These are phyloP conservation scores for Arabidopsis lyrata DNA, from an alignment of 441 rosid genomes.

Conservation along the genomic window DNA sequence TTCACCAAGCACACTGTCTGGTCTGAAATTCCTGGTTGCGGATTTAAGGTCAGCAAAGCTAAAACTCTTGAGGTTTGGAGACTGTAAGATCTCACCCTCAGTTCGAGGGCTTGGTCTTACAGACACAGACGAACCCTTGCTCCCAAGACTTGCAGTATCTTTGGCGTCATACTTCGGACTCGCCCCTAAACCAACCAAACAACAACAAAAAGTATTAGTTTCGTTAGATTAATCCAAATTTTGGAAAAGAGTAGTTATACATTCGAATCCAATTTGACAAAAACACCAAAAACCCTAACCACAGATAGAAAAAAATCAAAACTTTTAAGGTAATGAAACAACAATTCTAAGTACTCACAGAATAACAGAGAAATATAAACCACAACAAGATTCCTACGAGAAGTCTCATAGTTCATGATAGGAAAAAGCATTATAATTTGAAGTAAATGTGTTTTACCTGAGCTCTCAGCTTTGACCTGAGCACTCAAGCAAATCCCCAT, in stretches of 20 bases:
- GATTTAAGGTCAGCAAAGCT: conserved; percentile 58
- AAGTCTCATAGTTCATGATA: background rate
- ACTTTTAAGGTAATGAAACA: conserved; percentile 9
- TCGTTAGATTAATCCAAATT: background rate
- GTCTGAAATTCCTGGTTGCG: conserved; percentile 75
- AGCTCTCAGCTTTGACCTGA: conserved; percentile 88
- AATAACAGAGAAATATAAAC: conserved; percentile 2
- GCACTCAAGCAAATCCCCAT: conserved; percentile 97
- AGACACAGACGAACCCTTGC: conserved; percentile 56
- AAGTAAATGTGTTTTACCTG: conserved; percentile 32
- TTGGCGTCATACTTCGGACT: conserved; percentile 63
- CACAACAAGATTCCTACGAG: background rate
- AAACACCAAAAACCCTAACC: background rate
- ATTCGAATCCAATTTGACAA: background rate
- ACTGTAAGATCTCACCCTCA: conserved; percentile 71
- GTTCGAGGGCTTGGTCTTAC: conserved; percentile 60
- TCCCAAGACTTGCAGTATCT: conserved; percentile 55
- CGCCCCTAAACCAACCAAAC: conserved; percentile 54
- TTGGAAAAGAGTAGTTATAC: background rate
- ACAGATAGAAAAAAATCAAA: conserved; percentile 11
- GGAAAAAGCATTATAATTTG: background rate
- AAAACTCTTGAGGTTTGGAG: conserved; percentile 65
- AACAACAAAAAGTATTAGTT: background rate
- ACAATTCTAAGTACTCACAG: conserved; percentile 12
- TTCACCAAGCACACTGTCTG: conserved; percentile 77